phyloP scores from a whole-genome alignment of 139 green algal species.

The Tetradesmus obliquus region DNA sequence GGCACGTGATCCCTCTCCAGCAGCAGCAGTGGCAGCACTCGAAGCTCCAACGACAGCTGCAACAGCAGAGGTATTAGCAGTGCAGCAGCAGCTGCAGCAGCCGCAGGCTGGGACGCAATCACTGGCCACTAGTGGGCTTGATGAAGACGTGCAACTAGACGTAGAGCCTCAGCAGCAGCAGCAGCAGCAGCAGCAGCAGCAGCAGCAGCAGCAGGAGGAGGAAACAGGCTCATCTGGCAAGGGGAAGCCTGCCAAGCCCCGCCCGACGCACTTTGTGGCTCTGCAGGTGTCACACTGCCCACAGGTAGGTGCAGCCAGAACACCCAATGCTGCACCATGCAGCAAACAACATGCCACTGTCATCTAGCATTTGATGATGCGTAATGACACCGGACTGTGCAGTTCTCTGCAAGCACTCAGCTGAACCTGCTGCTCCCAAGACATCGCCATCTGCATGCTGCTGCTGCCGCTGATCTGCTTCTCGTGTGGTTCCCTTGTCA shows the following conservation, averaged over 20 bases:
- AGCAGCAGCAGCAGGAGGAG: conserved; percentile 1
- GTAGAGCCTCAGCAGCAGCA: neutral
- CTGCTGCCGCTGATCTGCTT: neutral
- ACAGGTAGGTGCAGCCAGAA: neutral
- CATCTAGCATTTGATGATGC: too few species aligned
- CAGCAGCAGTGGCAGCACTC: neutral
- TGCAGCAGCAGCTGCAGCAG: neutral
- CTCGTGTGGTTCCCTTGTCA: too few species aligned
- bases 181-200: neutral
- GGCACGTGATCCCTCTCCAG: too few species aligned
- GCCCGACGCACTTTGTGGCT: conserved; percentile 32
- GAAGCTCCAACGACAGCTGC: neutral
- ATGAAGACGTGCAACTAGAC: neutral
- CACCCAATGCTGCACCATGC: too few species aligned
- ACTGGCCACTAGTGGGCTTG: neutral
- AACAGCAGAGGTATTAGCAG: neutral
- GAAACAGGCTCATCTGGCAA: neutral
- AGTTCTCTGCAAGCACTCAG: neutral
- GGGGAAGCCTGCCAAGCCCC: neutral
- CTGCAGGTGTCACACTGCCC: conserved; percentile 36
- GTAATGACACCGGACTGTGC: too few species aligned
- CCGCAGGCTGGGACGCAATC: neutral
- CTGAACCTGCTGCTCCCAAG: neutral
- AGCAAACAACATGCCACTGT: too few species aligned
- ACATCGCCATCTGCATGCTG: neutral